Evolutionary conservation across 495 filamentous ascomycete genomes (phyloP).

Genomic region (Eremomyces bilateralis): DNA sequence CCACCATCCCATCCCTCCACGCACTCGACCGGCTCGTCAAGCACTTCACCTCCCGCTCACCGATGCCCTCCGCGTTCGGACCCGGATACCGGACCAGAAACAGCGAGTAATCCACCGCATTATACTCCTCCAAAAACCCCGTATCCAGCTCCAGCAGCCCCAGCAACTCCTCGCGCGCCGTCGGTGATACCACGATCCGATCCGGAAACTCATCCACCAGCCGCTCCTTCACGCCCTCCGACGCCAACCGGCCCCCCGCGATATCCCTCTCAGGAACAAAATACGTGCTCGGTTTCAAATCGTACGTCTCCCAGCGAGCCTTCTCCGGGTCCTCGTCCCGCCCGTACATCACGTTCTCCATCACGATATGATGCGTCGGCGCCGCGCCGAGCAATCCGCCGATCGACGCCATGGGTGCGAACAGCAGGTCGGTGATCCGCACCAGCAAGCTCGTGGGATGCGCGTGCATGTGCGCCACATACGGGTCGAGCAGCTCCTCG

Average conservation of each 20-base stretch:
- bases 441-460: conserved; percentile 37
- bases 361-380: conserved; percentile 46
- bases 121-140: conserved; percentile 30
- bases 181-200: conserved; percentile 31
- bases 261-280: conserved; percentile 53
- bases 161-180: conserved; percentile 30
- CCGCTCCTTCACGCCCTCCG: conserved; percentile 32
- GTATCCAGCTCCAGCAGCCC: conserved; percentile 33
- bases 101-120: conserved; percentile 48
- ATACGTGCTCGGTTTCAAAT: conserved; percentile 48
- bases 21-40: conserved; percentile 3
- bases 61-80: background rate
- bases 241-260: conserved; percentile 32
- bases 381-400: conserved; percentile 31
- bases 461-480: conserved; percentile 34
- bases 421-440: conserved; percentile 45
- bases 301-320: conserved; percentile 41
- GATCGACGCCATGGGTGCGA: conserved; percentile 27
- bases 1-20: conserved; percentile 35
- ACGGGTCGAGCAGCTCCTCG: conserved; percentile 35
- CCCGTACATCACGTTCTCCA: conserved; percentile 48
- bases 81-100: conserved; percentile 37
- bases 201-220: conserved; percentile 42
- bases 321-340: conserved; percentile 21
- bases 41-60: conserved; percentile 8